Percentiles rank a stretch among this genome's conserved stretches.
Evolutionary conservation across 208 protist species (phyloP).

Genomic region (Acanthamoeba healyi): DNA sequence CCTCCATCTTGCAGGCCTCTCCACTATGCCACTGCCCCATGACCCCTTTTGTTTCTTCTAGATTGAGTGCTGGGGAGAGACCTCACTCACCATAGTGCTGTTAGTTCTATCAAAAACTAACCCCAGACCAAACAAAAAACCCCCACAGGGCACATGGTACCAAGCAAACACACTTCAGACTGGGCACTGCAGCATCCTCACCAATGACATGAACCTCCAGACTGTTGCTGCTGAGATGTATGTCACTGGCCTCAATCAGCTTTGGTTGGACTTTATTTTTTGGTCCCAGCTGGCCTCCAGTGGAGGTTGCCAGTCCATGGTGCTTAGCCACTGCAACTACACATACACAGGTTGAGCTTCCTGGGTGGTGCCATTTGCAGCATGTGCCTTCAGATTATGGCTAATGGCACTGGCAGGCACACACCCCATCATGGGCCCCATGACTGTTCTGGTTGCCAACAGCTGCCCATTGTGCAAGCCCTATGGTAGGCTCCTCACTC

Average conservation of each 20-base stretch:
- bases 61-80: no score
- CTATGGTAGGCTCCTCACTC: background rate
- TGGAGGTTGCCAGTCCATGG: no score
- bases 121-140: no score
- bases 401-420: background rate
- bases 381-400: background rate
- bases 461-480: background rate
- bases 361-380: background rate
- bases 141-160: background rate
- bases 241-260: background rate
- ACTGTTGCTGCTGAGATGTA: background rate
- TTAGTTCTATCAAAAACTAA: no score
- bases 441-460: background rate
- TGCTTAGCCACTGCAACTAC: background rate
- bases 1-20: no score
- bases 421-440: background rate
- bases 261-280: background rate
- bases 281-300: no score
- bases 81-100: no score
- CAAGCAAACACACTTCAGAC: background rate
- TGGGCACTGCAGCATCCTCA: background rate
- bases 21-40: no score
- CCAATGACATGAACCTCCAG: slow-evolving; percentile 5
- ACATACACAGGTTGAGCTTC: background rate
- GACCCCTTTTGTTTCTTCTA: no score